Evolutionary conservation across 805 yeast species (phyloP).

Genomic region (Saturnispora ahearnii): DNA sequence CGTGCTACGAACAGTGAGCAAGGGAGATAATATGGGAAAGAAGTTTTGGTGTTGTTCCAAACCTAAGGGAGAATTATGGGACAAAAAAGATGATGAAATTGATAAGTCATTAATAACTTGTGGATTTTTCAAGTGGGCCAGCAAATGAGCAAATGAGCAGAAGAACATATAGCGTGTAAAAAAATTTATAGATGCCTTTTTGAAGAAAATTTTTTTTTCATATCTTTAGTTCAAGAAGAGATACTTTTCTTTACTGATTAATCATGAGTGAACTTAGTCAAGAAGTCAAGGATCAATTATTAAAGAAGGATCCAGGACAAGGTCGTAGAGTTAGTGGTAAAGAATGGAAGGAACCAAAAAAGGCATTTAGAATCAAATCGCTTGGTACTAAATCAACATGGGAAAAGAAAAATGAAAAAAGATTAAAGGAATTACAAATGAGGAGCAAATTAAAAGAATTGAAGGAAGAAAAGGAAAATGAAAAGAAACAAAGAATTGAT

Average conservation of each 20-base stretch:
- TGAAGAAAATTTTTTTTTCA: neutral
- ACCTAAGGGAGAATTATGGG: conserved; percentile 24
- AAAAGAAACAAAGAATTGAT: conserved; percentile 42
- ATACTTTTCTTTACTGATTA: neutral
- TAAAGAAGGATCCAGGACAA: conserved; percentile 16
- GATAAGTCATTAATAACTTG: conserved; percentile 27
- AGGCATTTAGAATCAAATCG: conserved; percentile 56
- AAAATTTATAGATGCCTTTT: neutral
- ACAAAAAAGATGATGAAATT: neutral
- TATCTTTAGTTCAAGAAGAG: neutral
- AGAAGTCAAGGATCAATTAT: neutral
- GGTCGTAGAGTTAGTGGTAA: conserved; percentile 34
- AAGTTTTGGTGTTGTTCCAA: conserved; percentile 48
- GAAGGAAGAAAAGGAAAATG: conserved; percentile 68
- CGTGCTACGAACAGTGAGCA: conserved; percentile 36
- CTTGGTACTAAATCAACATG: conserved; percentile 54
- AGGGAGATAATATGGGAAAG: conserved; percentile 36
- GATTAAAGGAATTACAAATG: conserved; percentile 53
- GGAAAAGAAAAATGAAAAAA: conserved; percentile 58
- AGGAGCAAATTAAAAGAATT: conserved; percentile 63
- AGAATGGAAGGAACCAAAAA: conserved; percentile 61
- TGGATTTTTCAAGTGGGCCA: conserved; percentile 47
- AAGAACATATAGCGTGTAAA: neutral
- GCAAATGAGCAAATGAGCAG: conserved; percentile 9
- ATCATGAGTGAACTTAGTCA: conserved; percentile 5